Evolutionary conservation across 2,329 filamentous ascomycete genomes (phyloP).

Genomic region (Pseudogymnoascus sp.): DNA sequence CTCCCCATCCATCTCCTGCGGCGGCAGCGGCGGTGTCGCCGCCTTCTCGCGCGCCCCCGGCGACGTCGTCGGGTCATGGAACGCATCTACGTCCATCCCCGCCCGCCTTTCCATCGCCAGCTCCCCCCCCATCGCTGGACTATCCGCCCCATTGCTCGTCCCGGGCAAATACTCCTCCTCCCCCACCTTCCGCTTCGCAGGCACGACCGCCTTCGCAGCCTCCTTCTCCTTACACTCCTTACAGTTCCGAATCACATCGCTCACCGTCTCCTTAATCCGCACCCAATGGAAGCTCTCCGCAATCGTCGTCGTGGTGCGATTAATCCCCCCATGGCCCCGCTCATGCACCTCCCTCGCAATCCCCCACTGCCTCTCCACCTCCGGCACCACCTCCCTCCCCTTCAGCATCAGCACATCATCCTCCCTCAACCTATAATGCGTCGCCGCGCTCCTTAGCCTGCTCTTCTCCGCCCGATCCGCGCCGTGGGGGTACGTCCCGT

Average conservation of each 20-base stretch:
- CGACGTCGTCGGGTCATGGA: background rate
- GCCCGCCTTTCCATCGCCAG: background rate
- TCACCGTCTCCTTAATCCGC: conserved; percentile 94
- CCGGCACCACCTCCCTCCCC: conserved; percentile 92
- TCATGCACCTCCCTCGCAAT: conserved; percentile 74
- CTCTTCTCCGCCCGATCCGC: conserved; percentile 94
- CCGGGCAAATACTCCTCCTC: background rate
- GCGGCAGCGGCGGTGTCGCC: background rate
- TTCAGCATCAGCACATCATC: conserved; percentile 88
- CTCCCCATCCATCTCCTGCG: background rate
- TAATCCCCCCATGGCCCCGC: conserved; percentile 80
- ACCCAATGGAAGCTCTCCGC: conserved; percentile 96
- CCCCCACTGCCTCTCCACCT: conserved; percentile 82
- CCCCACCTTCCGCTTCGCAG: background rate
- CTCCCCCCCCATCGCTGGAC: background rate
- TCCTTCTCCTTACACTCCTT: conserved; percentile 68
- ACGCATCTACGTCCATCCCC: background rate
- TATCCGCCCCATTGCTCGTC: background rate
- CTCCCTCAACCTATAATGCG: conserved; percentile 77
- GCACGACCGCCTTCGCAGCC: conserved; percentile 47
- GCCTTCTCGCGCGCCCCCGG: background rate
- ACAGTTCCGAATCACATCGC: conserved; percentile 88
- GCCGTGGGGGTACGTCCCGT: conserved; percentile 84
- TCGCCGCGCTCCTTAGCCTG: conserved; percentile 83
- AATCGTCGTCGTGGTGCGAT: conserved; percentile 93